These are phyloP conservation scores for Penicillium odoratum DNA, from an alignment of 495 filamentous ascomycete species.

Conservation along the genomic window DNA sequence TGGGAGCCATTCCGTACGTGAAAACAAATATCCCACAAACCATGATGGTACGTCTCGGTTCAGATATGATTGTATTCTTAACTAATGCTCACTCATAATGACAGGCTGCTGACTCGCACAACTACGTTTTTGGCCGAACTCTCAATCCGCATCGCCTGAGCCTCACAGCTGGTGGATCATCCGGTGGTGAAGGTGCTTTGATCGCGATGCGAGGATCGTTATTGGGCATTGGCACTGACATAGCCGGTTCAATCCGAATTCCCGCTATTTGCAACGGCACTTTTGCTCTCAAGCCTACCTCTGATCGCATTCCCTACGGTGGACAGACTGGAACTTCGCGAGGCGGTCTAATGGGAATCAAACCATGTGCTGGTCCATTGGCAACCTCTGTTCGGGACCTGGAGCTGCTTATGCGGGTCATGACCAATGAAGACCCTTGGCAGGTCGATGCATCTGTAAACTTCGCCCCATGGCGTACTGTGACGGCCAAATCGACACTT, in stretches of 20 bases:
- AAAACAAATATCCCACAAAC: conserved; percentile 61
- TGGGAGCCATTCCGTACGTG: conserved; percentile 54
- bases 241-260: conserved; percentile 55
- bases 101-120: conserved; percentile 21
- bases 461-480: conserved; percentile 19
- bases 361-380: conserved; percentile 49
- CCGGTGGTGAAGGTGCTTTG: conserved; percentile 61
- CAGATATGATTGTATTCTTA: background rate
- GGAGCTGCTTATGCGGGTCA: conserved; percentile 42
- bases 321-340: conserved; percentile 38
- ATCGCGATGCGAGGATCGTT: conserved; percentile 53
- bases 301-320: conserved; percentile 29
- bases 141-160: conserved; percentile 54
- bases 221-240: conserved; percentile 59
- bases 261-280: conserved; percentile 48
- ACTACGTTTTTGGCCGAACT: conserved; percentile 53
- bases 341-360: conserved; percentile 13
- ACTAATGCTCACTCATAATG: background rate
- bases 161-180: conserved; percentile 51
- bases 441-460: conserved; percentile 10
- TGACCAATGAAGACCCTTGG: conserved; percentile 13
- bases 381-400: conserved; percentile 55
- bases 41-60: conserved; percentile 5
- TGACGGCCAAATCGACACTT: conserved; percentile 6
- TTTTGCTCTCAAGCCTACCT: conserved; percentile 33